Conservation (phyloP, 1,284 basidiomycete genomes). For the Trichosporon sp. region DNA sequence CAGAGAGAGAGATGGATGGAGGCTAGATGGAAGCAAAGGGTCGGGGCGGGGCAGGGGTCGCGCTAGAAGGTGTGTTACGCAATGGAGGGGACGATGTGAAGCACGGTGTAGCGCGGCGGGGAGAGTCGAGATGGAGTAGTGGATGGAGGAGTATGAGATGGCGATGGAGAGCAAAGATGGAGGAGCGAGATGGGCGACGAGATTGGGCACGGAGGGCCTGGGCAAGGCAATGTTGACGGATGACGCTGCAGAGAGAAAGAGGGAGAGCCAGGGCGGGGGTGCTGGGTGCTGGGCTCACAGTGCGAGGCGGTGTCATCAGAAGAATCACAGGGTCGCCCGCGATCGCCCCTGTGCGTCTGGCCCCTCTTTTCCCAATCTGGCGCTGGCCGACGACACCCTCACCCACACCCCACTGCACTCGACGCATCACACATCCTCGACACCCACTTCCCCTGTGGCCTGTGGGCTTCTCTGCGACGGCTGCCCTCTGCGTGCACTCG, state of each 20-base stretch:
- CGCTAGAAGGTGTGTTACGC: no score
- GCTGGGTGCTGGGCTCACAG: no score
- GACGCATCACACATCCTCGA: no score
- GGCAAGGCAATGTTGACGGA: background rate
- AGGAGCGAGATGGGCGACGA: background rate
- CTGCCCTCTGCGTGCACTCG: no score
- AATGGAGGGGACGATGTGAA: no score
- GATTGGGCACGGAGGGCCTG: background rate
- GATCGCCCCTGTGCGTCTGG: background rate
- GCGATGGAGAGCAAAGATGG: background rate
- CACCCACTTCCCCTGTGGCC: background rate
- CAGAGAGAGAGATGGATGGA: no score
- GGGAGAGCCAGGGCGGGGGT: background rate
- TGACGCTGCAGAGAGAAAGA: background rate
- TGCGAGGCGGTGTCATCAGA: slow-evolving; percentile 4
- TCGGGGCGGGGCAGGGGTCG: no score
- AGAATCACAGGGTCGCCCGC: background rate
- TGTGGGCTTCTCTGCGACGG: no score
- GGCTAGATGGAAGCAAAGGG: no score
- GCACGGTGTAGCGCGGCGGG: no score
- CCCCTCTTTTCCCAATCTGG: background rate
- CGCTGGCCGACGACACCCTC: background rate
- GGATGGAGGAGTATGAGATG: background rate
- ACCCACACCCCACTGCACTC: background rate
- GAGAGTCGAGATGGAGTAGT: background rate